Evolutionary conservation across 106 monocot species (phyloP).

Genomic region (Narthecium ossifragum): DNA sequence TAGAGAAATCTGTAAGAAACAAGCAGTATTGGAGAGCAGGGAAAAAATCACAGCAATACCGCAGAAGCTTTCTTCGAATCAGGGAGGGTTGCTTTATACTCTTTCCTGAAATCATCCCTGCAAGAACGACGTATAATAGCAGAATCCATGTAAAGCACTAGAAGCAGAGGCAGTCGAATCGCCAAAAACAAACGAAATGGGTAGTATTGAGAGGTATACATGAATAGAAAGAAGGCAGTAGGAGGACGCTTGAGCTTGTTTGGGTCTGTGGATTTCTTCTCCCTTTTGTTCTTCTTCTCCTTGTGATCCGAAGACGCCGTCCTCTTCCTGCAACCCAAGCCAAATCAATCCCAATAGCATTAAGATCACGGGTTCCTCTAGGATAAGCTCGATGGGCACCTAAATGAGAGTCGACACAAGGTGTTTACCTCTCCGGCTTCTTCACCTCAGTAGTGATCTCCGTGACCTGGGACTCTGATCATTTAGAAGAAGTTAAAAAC

Average conservation of each 20-base stretch:
- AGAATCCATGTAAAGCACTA: too few species aligned
- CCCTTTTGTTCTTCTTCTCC: conserved; percentile 38
- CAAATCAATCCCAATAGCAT: too few species aligned
- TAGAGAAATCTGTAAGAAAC: too few species aligned
- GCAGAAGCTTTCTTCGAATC: conserved; percentile 53
- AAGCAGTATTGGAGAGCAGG: too few species aligned
- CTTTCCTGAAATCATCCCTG: conserved; percentile 83
- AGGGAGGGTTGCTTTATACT: conserved; percentile 57
- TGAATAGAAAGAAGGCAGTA: conserved; percentile 84
- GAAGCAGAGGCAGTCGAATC: neutral
- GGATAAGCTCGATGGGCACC: too few species aligned
- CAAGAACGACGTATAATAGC: too few species aligned
- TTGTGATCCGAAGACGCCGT: conserved; percentile 18
- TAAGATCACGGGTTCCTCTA: too few species aligned
- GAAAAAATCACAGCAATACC: conserved; percentile 12
- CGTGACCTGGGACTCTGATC: conserved; percentile 70
- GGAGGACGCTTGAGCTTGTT: conserved; percentile 73
- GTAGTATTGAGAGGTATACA: conserved; percentile 29
- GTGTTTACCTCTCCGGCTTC: conserved; percentile 54
- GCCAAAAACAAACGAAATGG: neutral
- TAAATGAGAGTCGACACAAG: too few species aligned
- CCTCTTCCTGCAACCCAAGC: too few species aligned
- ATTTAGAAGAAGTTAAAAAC: neutral
- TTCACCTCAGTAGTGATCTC: conserved; percentile 50
- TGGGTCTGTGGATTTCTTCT: conserved; percentile 43